Conservation (phyloP, 176 grass and related monocot species). For the Eragrostis nindensis region DNA sequence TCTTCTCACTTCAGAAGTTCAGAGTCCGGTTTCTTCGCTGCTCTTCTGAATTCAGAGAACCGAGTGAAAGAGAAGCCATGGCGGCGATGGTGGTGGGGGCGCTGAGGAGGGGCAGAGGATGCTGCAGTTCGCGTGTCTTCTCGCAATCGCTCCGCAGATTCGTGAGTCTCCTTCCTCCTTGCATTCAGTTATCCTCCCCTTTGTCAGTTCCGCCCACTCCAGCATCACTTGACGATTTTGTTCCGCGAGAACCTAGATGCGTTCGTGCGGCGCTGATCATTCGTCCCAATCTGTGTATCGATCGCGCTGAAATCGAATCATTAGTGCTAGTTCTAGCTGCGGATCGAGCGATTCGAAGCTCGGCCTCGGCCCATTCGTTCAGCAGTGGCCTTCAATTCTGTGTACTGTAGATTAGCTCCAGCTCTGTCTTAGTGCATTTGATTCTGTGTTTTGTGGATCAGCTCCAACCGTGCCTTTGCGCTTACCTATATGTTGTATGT, state of each 20-base stretch:
- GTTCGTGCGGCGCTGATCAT: not conserved
- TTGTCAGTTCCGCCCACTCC: not conserved
- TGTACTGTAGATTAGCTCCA: not conserved
- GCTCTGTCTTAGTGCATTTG: not conserved
- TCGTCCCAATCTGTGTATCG: not conserved
- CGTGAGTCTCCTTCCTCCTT: slow-evolving; percentile 11
- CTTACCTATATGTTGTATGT: not conserved
- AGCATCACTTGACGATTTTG: not conserved
- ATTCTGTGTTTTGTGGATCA: not conserved
- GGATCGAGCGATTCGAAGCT: not conserved
- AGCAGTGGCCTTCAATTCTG: not conserved
- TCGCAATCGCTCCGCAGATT: slow-evolving; percentile 34
- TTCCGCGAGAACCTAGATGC: not conserved
- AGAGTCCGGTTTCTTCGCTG: not conserved
- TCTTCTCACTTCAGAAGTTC: not conserved
- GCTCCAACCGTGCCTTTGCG: not conserved
- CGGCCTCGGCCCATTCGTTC: not conserved
- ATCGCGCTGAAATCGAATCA: not conserved
- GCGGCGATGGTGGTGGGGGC: slow-evolving; percentile 37
- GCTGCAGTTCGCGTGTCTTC: not conserved
- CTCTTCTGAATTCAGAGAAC: not conserved
- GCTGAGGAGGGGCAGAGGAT: slow-evolving; percentile 18
- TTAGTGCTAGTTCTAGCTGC: not conserved
- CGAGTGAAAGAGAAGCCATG: not conserved
- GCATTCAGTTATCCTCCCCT: not conserved